Base-by-base conservation (phyloP, 345 rosid species). In the Adansonia digitata region DNA sequence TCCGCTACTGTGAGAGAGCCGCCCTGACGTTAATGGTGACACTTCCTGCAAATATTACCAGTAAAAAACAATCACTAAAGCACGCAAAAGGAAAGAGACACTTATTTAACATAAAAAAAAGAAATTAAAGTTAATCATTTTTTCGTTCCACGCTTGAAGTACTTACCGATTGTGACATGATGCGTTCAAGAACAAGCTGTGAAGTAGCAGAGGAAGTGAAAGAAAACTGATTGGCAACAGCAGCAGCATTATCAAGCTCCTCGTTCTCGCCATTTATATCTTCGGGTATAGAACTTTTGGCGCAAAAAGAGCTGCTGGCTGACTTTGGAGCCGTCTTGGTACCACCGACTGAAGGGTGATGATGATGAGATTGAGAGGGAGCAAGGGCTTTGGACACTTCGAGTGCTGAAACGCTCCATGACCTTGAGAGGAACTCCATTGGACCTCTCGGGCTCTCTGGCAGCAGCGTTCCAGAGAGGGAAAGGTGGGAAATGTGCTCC, bases 161-260 rank as follows among this genome's bases (percentile, higher is more conserved):
- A 69, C 84, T 79, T 70, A 92, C 98, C 73, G 98, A 91, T 68
- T 92, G 99, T 26, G 96, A 90, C 98, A 92, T 90, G 48, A 94
- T 94, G 77, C 98, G 99, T 52, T 94, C 99, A 12, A 94, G 98
- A 67, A 94, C 89, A 69, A 92, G 93, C 84, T 94, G 99, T 29
- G 98, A 90, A 62, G 94, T 89, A 40, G 94, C 90, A 5, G 93
- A 86, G 27, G 94, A 87, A 73, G 88, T 83, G 53, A 88, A 89
- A 17, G 97, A 85, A 80, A 87, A 88, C 82, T 85, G 97, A 56
- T 77, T 72, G 26, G 73, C 5, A 60, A 71, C 79, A 4, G 14
- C 37, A 14, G 81, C 85, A 20, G 71, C 9, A 56, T 80, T 81
- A 13, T 53, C n/a, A 7, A 72, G 72, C 35, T 83, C 87, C 5